Percentiles rank a stretch among this genome's conserved stretches.
Conservation (phyloP, 306 rosid species). For the Luffa acutangula region DNA sequence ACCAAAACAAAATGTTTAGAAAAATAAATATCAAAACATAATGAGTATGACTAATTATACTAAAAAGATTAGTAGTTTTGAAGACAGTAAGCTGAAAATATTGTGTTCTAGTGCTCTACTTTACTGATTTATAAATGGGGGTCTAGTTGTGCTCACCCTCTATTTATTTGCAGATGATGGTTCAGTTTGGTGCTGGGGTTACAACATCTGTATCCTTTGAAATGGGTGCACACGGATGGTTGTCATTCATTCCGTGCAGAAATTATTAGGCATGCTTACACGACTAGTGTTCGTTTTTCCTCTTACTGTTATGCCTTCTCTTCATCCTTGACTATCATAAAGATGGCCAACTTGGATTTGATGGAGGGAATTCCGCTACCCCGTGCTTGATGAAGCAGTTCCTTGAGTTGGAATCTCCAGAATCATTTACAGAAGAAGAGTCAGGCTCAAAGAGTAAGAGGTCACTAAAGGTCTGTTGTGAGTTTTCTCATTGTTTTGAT, state of each 20-base stretch:
- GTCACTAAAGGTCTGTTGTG: slow-evolving; percentile 37
- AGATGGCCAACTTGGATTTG: slow-evolving; percentile 91
- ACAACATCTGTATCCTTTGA: slow-evolving; percentile 81
- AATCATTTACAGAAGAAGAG: slow-evolving; percentile 19
- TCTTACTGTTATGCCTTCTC: neutral
- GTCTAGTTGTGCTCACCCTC: slow-evolving; percentile 11
- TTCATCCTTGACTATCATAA: slow-evolving; percentile 50
- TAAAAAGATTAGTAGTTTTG: neutral
- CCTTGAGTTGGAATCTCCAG: slow-evolving; percentile 26
- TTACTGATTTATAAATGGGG: neutral
- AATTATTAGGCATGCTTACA: neutral
- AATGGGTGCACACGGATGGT: neutral
- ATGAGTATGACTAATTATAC: too few species aligned
- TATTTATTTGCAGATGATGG: slow-evolving; percentile 68
- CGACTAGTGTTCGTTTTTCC: neutral
- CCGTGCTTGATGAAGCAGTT: slow-evolving; percentile 57
- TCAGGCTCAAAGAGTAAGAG: slow-evolving; percentile 31
- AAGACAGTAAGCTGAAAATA: neutral
- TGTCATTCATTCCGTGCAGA: slow-evolving; percentile 9
- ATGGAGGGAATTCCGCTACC: slow-evolving; percentile 33
- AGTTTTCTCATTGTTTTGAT: slow-evolving; percentile 8
- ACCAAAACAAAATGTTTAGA: neutral
- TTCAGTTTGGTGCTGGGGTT: slow-evolving; percentile 94
- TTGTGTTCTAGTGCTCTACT: neutral
- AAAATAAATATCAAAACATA: neutral